phyloP scores from a whole-genome alignment of 2,329 filamentous ascomycete genomes.

The Huntiella abstrusa region DNA sequence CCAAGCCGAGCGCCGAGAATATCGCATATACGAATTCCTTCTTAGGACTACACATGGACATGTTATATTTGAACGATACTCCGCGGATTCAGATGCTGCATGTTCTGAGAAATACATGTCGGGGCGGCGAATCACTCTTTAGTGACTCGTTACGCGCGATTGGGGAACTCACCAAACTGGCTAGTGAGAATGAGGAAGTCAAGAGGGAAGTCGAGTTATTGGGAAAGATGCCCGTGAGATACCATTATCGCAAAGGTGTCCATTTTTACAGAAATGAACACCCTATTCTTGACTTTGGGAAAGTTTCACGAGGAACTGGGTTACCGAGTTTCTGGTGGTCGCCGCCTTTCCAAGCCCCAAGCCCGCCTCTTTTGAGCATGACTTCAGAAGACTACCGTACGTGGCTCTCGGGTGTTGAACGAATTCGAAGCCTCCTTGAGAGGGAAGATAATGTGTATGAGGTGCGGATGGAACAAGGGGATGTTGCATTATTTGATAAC shows the following conservation, averaged over 20 bases:
- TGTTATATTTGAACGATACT: constrained; percentile 65
- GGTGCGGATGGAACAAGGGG: constrained; percentile 56
- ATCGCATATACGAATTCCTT: constrained; percentile 73
- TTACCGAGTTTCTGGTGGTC: constrained; percentile 37
- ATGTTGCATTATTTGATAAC: constrained; percentile 91
- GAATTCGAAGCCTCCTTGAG: constrained; percentile 43
- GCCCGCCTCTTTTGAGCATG: constrained; percentile 15
- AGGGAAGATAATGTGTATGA: constrained; percentile 41
- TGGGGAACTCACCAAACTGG: constrained; percentile 18
- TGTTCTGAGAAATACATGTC: constrained; percentile 62
- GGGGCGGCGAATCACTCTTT: constrained; percentile 75
- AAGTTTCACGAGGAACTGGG: constrained; percentile 9
- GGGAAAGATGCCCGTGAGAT: constrained; percentile 29
- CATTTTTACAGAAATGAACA: constrained; percentile 42
- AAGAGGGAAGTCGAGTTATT: constrained; percentile 21
- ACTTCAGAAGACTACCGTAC: constrained; percentile 11
- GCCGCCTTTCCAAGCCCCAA: constrained; percentile 57
- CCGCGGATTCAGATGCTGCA: constrained; percentile 78
- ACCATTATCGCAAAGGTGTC: constrained; percentile 50
- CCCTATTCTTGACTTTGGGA: constrained; percentile 27
- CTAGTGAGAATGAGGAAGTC: background rate
- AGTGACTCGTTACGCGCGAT: constrained; percentile 53
- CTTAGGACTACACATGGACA: constrained; percentile 81
- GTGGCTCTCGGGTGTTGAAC: background rate
- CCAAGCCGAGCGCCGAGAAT: constrained; percentile 68